Base-by-base conservation (phyloP, 2,329 filamentous ascomycete species). In the Colletotrichum sp. region DNA sequence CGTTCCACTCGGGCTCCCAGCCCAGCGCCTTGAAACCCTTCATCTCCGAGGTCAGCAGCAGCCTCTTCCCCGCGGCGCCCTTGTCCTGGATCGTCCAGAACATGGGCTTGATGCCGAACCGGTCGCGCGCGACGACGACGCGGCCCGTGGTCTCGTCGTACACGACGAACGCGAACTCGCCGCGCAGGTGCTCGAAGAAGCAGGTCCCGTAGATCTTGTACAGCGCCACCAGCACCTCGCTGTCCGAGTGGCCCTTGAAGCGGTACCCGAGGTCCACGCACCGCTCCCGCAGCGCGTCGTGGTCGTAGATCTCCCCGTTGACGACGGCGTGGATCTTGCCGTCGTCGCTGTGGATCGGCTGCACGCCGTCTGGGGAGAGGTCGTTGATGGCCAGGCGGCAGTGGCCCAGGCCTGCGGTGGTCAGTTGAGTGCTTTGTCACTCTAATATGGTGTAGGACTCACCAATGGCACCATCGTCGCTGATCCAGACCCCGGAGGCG, bases 261-360 rank as follows among this genome's bases (percentile, higher is more conserved):
- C 78, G 64, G 79, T 89, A 89, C 12, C 80, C 78, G 65, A 82
- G 82, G 3, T 84, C 74, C 3, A 79, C 73, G n/a, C 87, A 80
- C 13, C 84, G 78, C 8, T 77, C 78, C 28, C 88, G 85, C 15
- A 89, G 83, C 13, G 81, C 78, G 65, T 90, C 87, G 73, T 87
- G 84, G 78, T 89, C 88, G 79, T 92, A 92, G n/a, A 92, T 84
- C 79, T 92, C 90, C 32, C 91, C 90, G 74, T 91, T 91, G 28
- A 92, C 88, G n/a, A 92, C 86, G 3, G 89, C 89, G 79, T 91
- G 89, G 22, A 92, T 70, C 48, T 72, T 55, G 36, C 30, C 56
- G 30, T 85, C 80, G 12, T 78, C 72, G 76, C 83, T 82, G 69
- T 86, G 84, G 61, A 89, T 80, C 3, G 89, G 89, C 77, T 91